A percentile compares a stretch with the other conserved stretches of the same genome.
These are phyloP conservation scores for Fusarium udum DNA, from an alignment of 2,329 filamentous ascomycete species.

Conservation along the genomic window DNA sequence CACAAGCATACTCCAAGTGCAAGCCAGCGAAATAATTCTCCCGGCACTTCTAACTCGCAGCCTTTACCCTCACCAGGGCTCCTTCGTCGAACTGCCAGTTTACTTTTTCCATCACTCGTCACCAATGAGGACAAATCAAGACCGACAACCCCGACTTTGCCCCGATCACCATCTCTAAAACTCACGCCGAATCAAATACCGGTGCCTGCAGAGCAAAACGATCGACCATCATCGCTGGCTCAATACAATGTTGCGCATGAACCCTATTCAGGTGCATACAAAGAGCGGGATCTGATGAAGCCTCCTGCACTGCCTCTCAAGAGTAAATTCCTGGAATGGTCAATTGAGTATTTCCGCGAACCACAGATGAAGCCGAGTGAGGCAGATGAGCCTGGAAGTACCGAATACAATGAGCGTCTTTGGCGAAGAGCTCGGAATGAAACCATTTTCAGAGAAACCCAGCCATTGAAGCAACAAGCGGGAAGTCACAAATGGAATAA, in stretches of 20 bases:
- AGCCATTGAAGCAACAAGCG: conserved; percentile 90
- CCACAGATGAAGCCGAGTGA: conserved; percentile 98
- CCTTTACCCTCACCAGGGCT: conserved; percentile 66
- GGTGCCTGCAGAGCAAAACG: conserved; percentile 77
- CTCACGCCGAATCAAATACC: conserved; percentile 54
- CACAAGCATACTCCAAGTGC: conserved; percentile 54
- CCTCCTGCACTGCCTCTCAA: conserved; percentile 76
- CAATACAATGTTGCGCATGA: conserved; percentile 79
- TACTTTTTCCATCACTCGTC: conserved; percentile 68
- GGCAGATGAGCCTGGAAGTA: conserved; percentile 93
- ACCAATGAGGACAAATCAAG: conserved; percentile 57
- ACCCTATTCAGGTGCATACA: conserved; percentile 81
- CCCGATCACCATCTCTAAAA: conserved; percentile 48
- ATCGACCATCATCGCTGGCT: conserved; percentile 67
- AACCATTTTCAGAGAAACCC: conserved; percentile 88
- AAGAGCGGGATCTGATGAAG: conserved; percentile 67
- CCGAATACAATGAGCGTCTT: conserved; percentile 93
- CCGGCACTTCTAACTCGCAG: conserved; percentile 51
- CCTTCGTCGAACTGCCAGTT: conserved; percentile 70
- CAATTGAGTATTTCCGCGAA: conserved; percentile 96
- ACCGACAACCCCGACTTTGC: conserved; percentile 44
- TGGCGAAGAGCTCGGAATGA: conserved; percentile 96
- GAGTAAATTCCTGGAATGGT: conserved; percentile 93
- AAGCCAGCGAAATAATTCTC: conserved; percentile 55
- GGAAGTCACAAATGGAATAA: conserved; percentile 88